A percentile compares a stretch with the other conserved stretches of the same genome.
Evolutionary conservation across 768 basidiomycete genomes (phyloP).

Genomic region (Xanthoconium stramineum): DNA sequence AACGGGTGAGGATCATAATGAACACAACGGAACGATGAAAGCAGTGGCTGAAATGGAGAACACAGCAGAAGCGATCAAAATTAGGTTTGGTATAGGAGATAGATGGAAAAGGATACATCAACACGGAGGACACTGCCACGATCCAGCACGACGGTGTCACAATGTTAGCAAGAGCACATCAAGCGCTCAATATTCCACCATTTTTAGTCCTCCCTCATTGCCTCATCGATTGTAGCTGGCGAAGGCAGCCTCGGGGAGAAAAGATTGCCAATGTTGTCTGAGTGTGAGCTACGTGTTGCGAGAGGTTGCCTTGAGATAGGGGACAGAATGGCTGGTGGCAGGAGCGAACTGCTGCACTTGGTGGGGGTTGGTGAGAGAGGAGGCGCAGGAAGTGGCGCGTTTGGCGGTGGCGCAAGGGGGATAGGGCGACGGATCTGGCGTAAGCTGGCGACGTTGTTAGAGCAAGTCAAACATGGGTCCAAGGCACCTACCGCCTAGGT

Average conservation of each 20-base stretch:
- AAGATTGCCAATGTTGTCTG: background rate
- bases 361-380: slow-evolving; percentile 24
- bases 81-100: slow-evolving; percentile 15
- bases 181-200: slow-evolving; percentile 1
- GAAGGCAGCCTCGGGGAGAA: slow-evolving; percentile 1
- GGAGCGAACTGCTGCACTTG: slow-evolving; percentile 12
- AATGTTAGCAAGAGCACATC: slow-evolving; percentile 6
- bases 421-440: slow-evolving; percentile 35
- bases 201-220: slow-evolving; percentile 21
- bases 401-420: slow-evolving; percentile 28
- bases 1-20: background rate
- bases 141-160: slow-evolving; percentile 14
- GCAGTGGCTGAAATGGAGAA: background rate
- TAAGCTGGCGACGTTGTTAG: slow-evolving; percentile 28
- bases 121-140: background rate
- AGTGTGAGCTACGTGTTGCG: background rate
- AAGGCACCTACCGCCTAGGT: slow-evolving; percentile 32
- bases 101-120: background rate
- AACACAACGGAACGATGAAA: background rate
- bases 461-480: background rate
- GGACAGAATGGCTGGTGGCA: slow-evolving; percentile 17
- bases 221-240: slow-evolving; percentile 14
- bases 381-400: slow-evolving; percentile 27
- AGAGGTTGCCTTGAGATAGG: slow-evolving; percentile 22
- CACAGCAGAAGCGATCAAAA: slow-evolving; percentile 1